These are phyloP conservation scores for Porphyrellus cyaneotinctus DNA, from an alignment of 768 basidiomycete genomes.

Conservation along the genomic window DNA sequence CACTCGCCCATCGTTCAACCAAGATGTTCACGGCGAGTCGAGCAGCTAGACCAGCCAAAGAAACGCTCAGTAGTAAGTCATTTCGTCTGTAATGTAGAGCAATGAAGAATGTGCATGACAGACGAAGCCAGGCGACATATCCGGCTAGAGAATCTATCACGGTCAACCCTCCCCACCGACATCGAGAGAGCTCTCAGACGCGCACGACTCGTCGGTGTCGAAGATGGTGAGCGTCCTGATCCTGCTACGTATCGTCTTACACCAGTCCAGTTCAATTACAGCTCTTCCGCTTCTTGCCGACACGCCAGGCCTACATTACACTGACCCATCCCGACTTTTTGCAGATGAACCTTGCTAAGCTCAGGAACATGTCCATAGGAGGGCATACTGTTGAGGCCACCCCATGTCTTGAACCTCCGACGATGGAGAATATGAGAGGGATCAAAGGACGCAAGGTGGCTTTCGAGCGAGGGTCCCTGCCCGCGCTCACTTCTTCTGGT, in stretches of 20 bases:
- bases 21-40: slow-evolving; percentile 21
- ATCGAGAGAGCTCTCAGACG: slow-evolving; percentile 43
- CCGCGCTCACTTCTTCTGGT: slow-evolving; percentile 47
- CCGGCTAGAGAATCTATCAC: slow-evolving; percentile 46
- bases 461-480: slow-evolving; percentile 33
- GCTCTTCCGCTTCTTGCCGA: slow-evolving; percentile 58
- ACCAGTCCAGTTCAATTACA: slow-evolving; percentile 47
- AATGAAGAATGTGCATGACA: slow-evolving; percentile 7
- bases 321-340: slow-evolving; percentile 46
- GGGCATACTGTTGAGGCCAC: slow-evolving; percentile 40
- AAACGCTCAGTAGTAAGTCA: slow-evolving; percentile 14
- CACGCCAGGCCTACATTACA: slow-evolving; percentile 55
- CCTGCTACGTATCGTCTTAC: slow-evolving; percentile 7
- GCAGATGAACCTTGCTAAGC: slow-evolving; percentile 36
- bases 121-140: slow-evolving; percentile 38
- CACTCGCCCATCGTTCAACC: too few relatives aligned
- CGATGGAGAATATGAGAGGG: slow-evolving; percentile 34
- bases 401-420: slow-evolving; percentile 25
- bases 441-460: slow-evolving; percentile 38
- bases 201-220: slow-evolving; percentile 43
- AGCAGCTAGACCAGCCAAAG: slow-evolving; percentile 7
- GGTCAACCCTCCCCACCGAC: slow-evolving; percentile 52
- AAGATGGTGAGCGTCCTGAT: slow-evolving; percentile 29
- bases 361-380: slow-evolving; percentile 44
- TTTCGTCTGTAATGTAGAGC: background rate